Base-by-base conservation (phyloP, 805 yeast species). In the Metschnikowia shivogae region DNA sequence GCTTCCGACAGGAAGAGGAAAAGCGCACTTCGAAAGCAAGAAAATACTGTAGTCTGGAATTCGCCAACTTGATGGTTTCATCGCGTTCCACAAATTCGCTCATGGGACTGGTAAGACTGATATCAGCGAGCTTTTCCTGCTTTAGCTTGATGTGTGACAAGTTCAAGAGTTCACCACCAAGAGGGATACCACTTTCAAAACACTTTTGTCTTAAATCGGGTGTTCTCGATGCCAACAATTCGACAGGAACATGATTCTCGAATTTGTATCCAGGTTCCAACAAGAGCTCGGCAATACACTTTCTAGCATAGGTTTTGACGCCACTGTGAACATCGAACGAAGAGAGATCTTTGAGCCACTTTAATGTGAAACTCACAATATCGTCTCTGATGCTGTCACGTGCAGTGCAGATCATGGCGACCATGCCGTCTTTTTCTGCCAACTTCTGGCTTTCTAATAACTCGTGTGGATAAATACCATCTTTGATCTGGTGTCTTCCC, bases 21-120 rank as follows among this genome's bases (percentile, higher is more conserved):
- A 75, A 74, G 51, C 93, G 69, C 32, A 78, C 70, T 48, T 85
- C 86, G 46, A 83, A 76, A 47, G 70, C 73, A 31, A 84, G 62
- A 19, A 86, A 54, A 53, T 68, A 72, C 57, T 84, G 89, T 10
- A 85, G 56, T 53, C 87, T 70, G 12, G 86, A 72, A 26, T 58
- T 49, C n/a, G 49, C 46, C 13, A 59, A 61, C 56, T 29, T 20
- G 14, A 41, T 8, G 32, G 29, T 29, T 34, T 38, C 7, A 11
- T 30, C 44, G 11, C 30, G 35, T 6, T 19, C 37, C 30, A 36
- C 31, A 24, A 37, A 20, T 20, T 30, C n/a, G 5, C 30, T 35
- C 13, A 44, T 29, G 11, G 50, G 19, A 3, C 43, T 46, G 3
- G 31, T 31, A 5, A 51, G 36, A 17, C 33, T 19, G 2, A 39